phyloP scores from a whole-genome alignment of 2,329 filamentous ascomycete genomes.

The Claviceps citrina region DNA sequence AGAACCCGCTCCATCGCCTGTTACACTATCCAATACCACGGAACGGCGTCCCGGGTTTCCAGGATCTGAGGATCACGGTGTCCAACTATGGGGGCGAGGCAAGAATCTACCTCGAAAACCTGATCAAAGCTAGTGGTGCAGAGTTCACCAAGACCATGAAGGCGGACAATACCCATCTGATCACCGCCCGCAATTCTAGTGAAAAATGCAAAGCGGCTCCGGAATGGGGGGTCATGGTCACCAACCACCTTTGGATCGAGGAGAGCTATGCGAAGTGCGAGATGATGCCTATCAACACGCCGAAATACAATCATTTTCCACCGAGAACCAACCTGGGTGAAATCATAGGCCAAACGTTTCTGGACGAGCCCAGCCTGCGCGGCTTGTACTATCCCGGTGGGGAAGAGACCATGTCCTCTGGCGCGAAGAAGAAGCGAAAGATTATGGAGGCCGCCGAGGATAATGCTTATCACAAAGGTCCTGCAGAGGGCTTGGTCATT shows the following conservation, averaged over 20 bases:
- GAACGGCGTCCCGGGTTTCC: constrained; percentile 64
- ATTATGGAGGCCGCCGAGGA: constrained; percentile 35
- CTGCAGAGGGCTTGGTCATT: constrained; percentile 32
- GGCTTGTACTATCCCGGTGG: constrained; percentile 56
- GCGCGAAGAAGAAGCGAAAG: constrained; percentile 33
- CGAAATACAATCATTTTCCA: constrained; percentile 75
- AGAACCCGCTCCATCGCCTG: constrained; percentile 64
- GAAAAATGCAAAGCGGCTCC: constrained; percentile 86
- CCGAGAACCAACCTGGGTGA: constrained; percentile 81
- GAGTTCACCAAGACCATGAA: constrained; percentile 92
- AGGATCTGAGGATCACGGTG: constrained; percentile 63
- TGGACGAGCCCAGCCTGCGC: constrained; percentile 48
- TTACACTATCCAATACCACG: constrained; percentile 80
- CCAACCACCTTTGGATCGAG: constrained; percentile 95
- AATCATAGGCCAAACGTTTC: constrained; percentile 74
- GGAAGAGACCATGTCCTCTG: constrained; percentile 26
- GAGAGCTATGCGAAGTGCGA: constrained; percentile 89
- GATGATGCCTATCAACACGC: constrained; percentile 53
- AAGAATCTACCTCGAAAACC: constrained; percentile 80
- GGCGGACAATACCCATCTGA: constrained; percentile 85
- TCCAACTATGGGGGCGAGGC: constrained; percentile 96
- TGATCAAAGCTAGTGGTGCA: constrained; percentile 70
- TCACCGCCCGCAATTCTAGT: constrained; percentile 76
- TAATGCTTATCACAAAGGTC: constrained; percentile 31
- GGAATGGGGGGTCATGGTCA: constrained; percentile 79